phyloP scores from a whole-genome alignment of 73 alveolate genomes.

The Paramecium pentaurelia region DNA sequence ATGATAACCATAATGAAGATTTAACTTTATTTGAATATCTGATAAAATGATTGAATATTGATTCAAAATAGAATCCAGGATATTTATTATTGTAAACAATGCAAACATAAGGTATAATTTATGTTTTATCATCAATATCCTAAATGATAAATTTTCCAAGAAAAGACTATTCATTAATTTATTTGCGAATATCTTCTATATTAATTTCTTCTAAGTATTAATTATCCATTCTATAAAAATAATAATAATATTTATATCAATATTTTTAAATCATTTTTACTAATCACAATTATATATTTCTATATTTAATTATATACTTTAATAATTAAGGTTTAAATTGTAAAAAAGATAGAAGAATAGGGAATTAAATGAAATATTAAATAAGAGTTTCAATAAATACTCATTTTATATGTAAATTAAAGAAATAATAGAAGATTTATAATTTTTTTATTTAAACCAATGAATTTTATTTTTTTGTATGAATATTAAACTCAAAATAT shows the following conservation, averaged over 20 bases:
- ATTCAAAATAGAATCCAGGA: slow-evolving; percentile 25
- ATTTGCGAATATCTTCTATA: neutral
- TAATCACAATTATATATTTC: too few species aligned
- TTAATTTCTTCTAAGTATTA: neutral
- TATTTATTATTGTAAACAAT: neutral
- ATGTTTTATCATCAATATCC: neutral
- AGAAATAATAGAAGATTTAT: too few species aligned
- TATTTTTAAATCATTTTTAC: too few species aligned
- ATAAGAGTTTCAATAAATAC: too few species aligned
- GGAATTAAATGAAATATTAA: neutral
- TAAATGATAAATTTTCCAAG: neutral
- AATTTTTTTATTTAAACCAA: neutral
- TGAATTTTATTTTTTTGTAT: too few species aligned
- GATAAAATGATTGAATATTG: neutral
- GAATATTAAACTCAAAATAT: neutral
- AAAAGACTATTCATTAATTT: neutral
- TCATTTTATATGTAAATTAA: neutral
- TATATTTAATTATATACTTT: too few species aligned
- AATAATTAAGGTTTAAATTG: too few species aligned
- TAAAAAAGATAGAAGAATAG: too few species aligned
- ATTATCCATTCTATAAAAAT: neutral
- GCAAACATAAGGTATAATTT: neutral
- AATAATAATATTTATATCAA: neutral
- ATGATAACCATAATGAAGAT: neutral
- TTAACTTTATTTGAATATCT: neutral